A percentile compares a stretch with the other conserved stretches of the same genome.
Evolutionary conservation across 371 early-diverging fungal genomes (phyloP).

Genomic region (Mucor piriformis): DNA sequence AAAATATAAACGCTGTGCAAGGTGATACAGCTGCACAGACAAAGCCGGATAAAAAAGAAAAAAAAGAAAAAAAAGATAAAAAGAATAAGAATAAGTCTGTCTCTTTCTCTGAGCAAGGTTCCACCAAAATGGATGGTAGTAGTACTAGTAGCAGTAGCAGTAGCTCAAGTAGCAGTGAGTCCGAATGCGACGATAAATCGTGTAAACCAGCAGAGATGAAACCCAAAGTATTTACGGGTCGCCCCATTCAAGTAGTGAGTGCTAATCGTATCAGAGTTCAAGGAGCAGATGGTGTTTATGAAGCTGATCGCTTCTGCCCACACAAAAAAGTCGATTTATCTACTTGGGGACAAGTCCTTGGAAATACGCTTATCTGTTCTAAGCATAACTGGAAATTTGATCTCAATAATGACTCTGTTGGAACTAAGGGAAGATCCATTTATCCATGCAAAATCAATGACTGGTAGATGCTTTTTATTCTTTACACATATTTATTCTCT

Average conservation of each 20-base stretch:
- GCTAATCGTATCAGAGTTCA: constrained; percentile 61
- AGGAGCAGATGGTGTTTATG: constrained; percentile 58
- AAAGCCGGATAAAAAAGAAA: neutral
- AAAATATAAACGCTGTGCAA: constrained; percentile 31
- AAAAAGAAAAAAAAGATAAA: neutral
- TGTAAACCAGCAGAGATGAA: neutral
- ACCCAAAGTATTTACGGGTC: constrained; percentile 28
- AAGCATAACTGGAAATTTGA: constrained; percentile 71
- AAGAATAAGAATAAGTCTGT: constrained; percentile 26
- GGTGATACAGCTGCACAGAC: constrained; percentile 2
- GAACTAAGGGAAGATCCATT: constrained; percentile 52
- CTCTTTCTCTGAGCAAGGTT: constrained; percentile 29
- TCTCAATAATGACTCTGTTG: constrained; percentile 49
- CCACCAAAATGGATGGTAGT: constrained; percentile 11
- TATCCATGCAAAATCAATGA: constrained; percentile 68
- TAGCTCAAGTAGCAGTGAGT: constrained; percentile 23
- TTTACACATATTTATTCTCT: constrained; percentile 2
- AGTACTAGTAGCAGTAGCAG: constrained; percentile 29
- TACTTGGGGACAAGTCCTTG: constrained; percentile 66
- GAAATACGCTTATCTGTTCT: constrained; percentile 60
- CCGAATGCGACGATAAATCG: constrained; percentile 21
- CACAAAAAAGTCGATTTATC: constrained; percentile 69
- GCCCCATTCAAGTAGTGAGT: constrained; percentile 46
- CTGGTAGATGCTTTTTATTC: constrained; percentile 44
- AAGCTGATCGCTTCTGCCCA: constrained; percentile 71